Evolutionary conservation across 177 flowering plant genomes (phyloP), one percentile per base, ranked within the genome.

Genomic region (Vitis hybrid): DNA sequence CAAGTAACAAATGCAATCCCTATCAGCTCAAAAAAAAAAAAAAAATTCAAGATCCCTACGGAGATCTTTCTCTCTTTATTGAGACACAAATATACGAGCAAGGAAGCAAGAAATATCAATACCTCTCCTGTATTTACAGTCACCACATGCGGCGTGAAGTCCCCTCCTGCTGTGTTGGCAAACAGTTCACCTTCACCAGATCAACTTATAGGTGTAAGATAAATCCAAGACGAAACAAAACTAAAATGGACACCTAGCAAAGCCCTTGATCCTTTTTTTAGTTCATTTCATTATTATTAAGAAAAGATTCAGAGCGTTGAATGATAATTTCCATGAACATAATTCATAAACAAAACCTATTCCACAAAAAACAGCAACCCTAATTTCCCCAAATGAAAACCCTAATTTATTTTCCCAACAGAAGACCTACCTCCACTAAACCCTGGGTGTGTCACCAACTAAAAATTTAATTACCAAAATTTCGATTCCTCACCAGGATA

Each of bases 71-170:
- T 23, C 2, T 51, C 15, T 45, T 32, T 56, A 56, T 6, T 39
- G 45, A 39, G 45, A 65, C 12, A 23, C 12, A 58, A n/a, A 26
- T 21, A 26, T 61, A 23, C 0, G 64, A 61, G 11, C 23, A 61
- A 14, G n/a, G 14, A 15, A 14, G 8, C 49, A 52, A 19, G 4
- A 26, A 14, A 30, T 32, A n/a, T 39, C 11, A 58, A 64, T 74
- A 87, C 93, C 96, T 89, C 98, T 65, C 98, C 98, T 48, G 90
- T 79, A 57, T 79, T 70, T 12, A 90, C 87, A 32, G 88, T 90
- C 23, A 90, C 82, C 59, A 92, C 83, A 79, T 90, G 93, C 3
- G 95, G 93, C 1, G 86, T 87, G 80, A 92, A 92, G 69, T 82
- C 87, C 39, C 84, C 89, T 59, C 91, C 90, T 1, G 93, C 92